Evolutionary conservation across 106 monocot species (phyloP).

Genomic region (Acorus calamus): DNA sequence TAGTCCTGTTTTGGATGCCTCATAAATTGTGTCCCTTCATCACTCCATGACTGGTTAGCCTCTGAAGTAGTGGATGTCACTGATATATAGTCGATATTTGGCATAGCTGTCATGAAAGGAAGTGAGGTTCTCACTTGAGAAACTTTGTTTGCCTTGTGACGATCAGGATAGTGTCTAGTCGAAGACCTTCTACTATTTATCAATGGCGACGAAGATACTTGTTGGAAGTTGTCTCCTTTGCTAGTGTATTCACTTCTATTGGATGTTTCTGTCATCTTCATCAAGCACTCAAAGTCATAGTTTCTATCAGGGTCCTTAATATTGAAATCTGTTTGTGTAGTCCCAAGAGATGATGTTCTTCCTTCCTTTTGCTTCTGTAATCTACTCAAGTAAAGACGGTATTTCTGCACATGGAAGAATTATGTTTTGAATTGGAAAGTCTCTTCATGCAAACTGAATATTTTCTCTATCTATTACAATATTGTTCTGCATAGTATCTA

Average conservation of each 20-base stretch:
- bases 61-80: constrained; percentile 20
- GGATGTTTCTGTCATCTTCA: constrained; percentile 10
- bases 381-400: constrained; percentile 71
- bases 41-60: constrained; percentile 10
- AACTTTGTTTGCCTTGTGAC: constrained; percentile 15
- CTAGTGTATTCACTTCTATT: constrained; percentile 5
- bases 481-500: no score
- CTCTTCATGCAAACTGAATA: no score
- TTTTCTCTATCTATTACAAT: no score
- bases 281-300: constrained; percentile 7
- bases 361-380: constrained; percentile 61
- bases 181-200: constrained; percentile 12
- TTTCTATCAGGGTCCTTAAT: constrained; percentile 13
- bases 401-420: constrained; percentile 39
- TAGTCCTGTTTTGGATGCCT: constrained; percentile 39
- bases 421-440: no score
- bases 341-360: constrained; percentile 4
- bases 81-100: constrained; percentile 19
- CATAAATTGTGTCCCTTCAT: constrained; percentile 35
- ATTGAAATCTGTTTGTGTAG: constrained; percentile 20
- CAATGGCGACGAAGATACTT: constrained; percentile 5
- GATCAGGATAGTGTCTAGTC: neutral
- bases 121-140: constrained; percentile 24
- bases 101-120: constrained; percentile 20
- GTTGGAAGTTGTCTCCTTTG: constrained; percentile 15